A percentile compares a stretch with the other conserved stretches of the same genome.
These are phyloP conservation scores for Aureobasidium sp. DNA, from an alignment of 2,329 filamentous ascomycete genomes.

Conservation along the genomic window DNA sequence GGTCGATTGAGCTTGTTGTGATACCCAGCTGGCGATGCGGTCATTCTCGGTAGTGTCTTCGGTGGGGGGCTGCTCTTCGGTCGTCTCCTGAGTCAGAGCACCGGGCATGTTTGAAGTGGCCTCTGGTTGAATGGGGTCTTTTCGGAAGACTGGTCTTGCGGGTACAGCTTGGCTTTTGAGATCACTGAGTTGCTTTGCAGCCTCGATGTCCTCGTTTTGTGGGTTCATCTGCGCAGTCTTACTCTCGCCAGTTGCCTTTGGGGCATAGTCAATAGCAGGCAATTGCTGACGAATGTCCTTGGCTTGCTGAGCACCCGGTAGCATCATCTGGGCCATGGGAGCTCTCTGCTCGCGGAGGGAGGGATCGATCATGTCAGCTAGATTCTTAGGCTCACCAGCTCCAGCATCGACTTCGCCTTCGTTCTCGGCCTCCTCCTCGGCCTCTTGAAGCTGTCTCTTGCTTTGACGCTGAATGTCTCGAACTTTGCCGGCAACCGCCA, in stretches of 20 bases:
- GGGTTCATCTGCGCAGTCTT: background rate
- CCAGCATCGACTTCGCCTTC: background rate
- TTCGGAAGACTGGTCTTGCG: background rate
- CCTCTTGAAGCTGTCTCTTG: background rate
- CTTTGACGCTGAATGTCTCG: slow-evolving; percentile 1
- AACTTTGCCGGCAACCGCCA: background rate
- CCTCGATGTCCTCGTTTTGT: background rate
- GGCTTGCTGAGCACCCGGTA: background rate
- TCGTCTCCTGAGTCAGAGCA: background rate
- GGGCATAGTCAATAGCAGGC: background rate
- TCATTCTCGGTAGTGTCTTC: background rate
- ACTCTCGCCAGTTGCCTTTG: background rate
- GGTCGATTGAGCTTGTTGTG: background rate
- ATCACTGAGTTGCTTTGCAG: background rate
- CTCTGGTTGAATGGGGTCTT: background rate
- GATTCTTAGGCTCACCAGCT: background rate
- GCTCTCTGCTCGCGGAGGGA: background rate
- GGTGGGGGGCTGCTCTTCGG: background rate
- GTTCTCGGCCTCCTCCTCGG: background rate
- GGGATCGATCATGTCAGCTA: background rate
- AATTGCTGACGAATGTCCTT: background rate
- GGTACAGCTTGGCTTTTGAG: background rate
- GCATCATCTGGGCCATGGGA: slow-evolving; percentile 5
- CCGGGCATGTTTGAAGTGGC: background rate
- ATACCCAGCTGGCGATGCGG: background rate